Percentiles rank a stretch among this genome's conserved stretches.
Conservation (phyloP, 1,284 basidiomycete genomes). For the Puccinia coronata region DNA sequence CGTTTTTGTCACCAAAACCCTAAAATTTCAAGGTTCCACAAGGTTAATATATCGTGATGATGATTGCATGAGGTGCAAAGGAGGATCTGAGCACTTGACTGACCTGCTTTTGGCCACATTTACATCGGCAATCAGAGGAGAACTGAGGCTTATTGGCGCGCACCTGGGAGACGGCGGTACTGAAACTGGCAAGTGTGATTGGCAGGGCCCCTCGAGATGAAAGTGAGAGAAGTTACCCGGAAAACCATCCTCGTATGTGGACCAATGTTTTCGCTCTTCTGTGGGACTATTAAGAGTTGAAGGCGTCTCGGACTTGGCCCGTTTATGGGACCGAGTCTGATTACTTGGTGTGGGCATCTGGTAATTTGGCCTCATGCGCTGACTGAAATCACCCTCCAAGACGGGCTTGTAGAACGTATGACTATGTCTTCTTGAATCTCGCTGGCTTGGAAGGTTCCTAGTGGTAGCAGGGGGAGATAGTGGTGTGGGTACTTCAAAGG, state of each 20-base stretch:
- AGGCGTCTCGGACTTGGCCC: conserved; percentile 46
- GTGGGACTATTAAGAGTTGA: conserved; percentile 26
- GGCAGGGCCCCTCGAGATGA: conserved; percentile 31
- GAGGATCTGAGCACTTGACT: too few relatives aligned
- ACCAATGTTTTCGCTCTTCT: conserved; percentile 22
- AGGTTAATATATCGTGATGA: too few relatives aligned
- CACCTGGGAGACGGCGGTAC: conserved; percentile 25
- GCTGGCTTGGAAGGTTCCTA: conserved; percentile 12
- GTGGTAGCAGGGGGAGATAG: conserved; percentile 23
- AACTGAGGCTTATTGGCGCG: conserved; percentile 8
- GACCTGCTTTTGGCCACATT: conserved; percentile 50
- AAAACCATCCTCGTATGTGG: conserved; percentile 3
- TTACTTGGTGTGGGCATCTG: neutral
- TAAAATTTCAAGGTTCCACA: neutral
- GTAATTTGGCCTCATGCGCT: conserved; percentile 7
- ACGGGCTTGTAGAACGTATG: neutral
- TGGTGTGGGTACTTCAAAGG: conserved; percentile 41
- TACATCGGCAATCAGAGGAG: conserved; percentile 49
- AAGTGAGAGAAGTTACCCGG: conserved; percentile 38
- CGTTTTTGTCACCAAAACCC: conserved; percentile 47
- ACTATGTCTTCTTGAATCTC: conserved; percentile 15
- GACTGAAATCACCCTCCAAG: conserved; percentile 1
- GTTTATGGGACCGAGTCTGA: conserved; percentile 2
- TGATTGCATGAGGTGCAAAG: too few relatives aligned
- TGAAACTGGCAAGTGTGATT: conserved; percentile 21